phyloP scores from a whole-genome alignment of 2,329 filamentous ascomycete genomes.

The Microdochium nivale region DNA sequence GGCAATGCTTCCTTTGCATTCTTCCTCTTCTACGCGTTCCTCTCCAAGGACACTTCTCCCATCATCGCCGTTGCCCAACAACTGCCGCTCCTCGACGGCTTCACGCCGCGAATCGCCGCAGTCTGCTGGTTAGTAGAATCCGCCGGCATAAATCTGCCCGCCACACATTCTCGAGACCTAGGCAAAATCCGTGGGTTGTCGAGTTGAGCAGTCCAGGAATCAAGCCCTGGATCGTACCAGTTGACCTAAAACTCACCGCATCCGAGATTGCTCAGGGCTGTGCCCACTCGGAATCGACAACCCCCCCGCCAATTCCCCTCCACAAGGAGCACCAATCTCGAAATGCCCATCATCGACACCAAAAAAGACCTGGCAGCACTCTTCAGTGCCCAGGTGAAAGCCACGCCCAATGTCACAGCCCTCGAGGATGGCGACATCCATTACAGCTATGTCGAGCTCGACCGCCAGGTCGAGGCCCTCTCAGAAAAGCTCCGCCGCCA shows the following conservation, averaged over 20 bases:
- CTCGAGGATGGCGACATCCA: conserved; percentile 60
- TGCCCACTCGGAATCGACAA: neutral
- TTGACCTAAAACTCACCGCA: neutral
- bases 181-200: no score
- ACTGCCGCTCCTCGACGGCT: no score
- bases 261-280: neutral
- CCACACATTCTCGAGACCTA: no score
- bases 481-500: conserved; percentile 54
- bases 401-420: conserved; percentile 61
- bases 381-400: conserved; percentile 59
- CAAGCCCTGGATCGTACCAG: neutral
- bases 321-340: neutral
- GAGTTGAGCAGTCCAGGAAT: no score
- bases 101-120: no score
- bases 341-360: conserved; percentile 60
- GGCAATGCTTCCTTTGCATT: neutral
- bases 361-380: conserved; percentile 65
- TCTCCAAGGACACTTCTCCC: neutral
- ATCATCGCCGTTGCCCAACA: no score
- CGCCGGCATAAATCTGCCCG: no score
- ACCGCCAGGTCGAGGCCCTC: conserved; percentile 57
- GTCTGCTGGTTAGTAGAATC: no score
- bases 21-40: neutral
- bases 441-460: conserved; percentile 67
- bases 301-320: neutral